Evolutionary conservation across 78 protist genomes (phyloP).

Genomic region (Tieghemostelium lacteum): DNA sequence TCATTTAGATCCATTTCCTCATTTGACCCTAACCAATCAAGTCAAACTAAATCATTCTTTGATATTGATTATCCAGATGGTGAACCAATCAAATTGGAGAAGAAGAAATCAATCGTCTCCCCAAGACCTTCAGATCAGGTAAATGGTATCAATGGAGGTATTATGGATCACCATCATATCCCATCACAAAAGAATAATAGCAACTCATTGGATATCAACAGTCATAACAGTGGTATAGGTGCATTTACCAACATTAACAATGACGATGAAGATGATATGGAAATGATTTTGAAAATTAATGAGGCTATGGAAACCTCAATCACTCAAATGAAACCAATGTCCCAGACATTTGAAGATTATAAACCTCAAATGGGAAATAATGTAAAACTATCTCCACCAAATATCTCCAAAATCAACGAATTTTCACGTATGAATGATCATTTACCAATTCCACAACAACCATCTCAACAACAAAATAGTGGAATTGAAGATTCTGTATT

Average conservation of each 20-base stretch:
- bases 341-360: too few species aligned
- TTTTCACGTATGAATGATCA: too few species aligned
- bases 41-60: slow-evolving; percentile 6
- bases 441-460: not conserved
- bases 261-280: slow-evolving; percentile 39
- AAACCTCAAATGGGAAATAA: too few species aligned
- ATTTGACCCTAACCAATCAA: slow-evolving; percentile 8
- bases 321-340: not conserved
- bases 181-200: too few species aligned
- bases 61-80: slow-evolving; percentile 72
- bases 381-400: too few species aligned
- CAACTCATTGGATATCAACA: not conserved
- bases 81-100: slow-evolving; percentile 68
- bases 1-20: slow-evolving; percentile 48
- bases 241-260: not conserved
- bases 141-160: not conserved
- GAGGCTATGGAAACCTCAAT: slow-evolving; percentile 47
- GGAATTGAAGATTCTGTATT: not conserved
- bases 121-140: slow-evolving; percentile 49
- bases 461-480: not conserved
- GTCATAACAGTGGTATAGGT: not conserved
- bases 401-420: too few species aligned
- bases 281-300: slow-evolving; percentile 28
- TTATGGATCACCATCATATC: too few species aligned
- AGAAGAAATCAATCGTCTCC: slow-evolving; percentile 55